Evolutionary conservation across 306 rosid species (phyloP), one percentile per base, ranked within the genome.

Genomic region (Potentilla sterilis): DNA sequence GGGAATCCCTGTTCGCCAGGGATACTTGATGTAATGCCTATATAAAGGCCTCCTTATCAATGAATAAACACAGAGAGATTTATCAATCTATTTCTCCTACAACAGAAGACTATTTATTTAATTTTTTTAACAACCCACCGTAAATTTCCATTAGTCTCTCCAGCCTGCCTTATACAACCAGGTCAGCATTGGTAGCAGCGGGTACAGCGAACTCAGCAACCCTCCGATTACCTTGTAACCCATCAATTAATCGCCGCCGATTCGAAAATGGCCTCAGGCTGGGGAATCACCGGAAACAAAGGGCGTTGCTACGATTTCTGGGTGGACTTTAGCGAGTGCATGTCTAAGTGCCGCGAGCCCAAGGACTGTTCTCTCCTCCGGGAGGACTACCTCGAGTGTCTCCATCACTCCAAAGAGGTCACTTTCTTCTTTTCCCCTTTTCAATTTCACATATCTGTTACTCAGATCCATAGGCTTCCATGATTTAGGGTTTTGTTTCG

Each of bases 231-330:
- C 32, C 42, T 11, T 32, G 24, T 21, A 9, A 28, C 57, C 46
- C 77, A 9, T 43, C 10, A 14, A 65, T 43, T 5, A 14, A 73
- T 48, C 77, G 12, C 46, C 69, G 14, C 47, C 69, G 52, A 55
- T 55, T 42, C 57, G 46, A 61, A n/a, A 7, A 89, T 96, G 99
- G 98, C 98, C 59, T 96, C 99, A 3, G 99, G 99, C 6, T 96
- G 99, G 98, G 99, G 99, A 84, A 96, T 96, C 62, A 84, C 86
- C 0, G 96, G 98, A 1, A 90, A 92, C 97, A 96, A 96, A 80
- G 99, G 99, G 59, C 91, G 98, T 0, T 96, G 98, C 91, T 96
- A 96, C 85, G 98, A 96, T 83, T 96, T 96, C 92, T 96, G 99
- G 99, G 82, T 89, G 18, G 99, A 96, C 72, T 96, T 96, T 89